Evolutionary conservation across 2,329 filamentous ascomycete genomes (phyloP).

Genomic region (Fusarium miscanthi): DNA sequence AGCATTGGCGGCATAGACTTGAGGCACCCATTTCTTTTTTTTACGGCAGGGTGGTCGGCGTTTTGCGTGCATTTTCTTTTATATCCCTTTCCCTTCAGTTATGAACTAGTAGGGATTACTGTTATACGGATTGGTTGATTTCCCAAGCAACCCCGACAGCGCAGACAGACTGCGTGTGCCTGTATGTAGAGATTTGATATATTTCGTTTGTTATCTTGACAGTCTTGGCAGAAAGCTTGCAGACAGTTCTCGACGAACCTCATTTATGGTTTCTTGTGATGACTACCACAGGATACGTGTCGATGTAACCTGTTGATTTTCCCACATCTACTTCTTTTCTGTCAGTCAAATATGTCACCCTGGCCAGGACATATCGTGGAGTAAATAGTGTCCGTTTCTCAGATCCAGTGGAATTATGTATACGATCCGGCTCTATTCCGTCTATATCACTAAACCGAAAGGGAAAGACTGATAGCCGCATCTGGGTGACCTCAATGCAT

Average conservation of each 20-base stretch:
- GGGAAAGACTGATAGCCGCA: background rate
- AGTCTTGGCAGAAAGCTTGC: background rate
- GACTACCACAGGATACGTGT: background rate
- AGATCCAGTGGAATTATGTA: background rate
- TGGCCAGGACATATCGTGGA: background rate
- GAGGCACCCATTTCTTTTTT: constrained; percentile 44
- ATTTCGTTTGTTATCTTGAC: constrained; percentile 13
- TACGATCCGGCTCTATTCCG: background rate
- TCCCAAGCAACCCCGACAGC: constrained; percentile 14
- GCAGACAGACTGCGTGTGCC: constrained; percentile 31
- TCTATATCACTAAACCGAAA: background rate
- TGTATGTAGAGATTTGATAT: constrained; percentile 43
- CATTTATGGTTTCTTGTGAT: background rate
- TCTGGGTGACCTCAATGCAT: background rate
- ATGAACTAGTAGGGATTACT: constrained; percentile 40
- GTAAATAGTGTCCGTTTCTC: background rate
- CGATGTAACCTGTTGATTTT: background rate
- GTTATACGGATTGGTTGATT: constrained; percentile 17
- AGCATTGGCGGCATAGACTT: constrained; percentile 53
- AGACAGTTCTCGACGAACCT: background rate
- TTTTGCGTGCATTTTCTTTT: constrained; percentile 47
- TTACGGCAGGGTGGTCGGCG: constrained; percentile 48
- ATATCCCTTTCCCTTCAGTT: constrained; percentile 47
- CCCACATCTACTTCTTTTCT: background rate
- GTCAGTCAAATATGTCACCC: background rate